These are phyloP conservation scores for Termitomyces sp. DNA, from an alignment of 768 basidiomycete genomes.

Conservation along the genomic window DNA sequence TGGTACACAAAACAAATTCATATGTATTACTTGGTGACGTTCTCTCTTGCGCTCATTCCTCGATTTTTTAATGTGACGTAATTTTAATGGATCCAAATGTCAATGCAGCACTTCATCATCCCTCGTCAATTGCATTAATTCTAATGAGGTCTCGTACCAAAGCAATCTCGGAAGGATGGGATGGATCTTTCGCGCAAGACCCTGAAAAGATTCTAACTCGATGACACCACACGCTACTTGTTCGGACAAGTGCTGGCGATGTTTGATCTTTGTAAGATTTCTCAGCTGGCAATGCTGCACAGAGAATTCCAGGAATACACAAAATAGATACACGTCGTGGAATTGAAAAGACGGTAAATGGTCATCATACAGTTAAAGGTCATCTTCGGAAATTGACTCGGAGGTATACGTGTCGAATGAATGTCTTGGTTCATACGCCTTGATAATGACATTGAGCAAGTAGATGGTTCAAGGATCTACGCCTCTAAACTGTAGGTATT, in stretches of 20 bases:
- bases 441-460: background rate
- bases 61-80: no score
- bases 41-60: background rate
- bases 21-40: background rate
- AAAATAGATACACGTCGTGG: background rate
- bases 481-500: conserved; percentile 2
- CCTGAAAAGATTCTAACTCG: background rate
- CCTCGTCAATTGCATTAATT: background rate
- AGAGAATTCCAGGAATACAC: background rate
- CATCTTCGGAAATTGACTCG: background rate
- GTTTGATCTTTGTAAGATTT: background rate
- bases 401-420: no score
- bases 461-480: conserved; percentile 18
- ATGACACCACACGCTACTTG: background rate
- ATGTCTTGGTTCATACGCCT: background rate
- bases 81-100: no score
- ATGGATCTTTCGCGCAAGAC: background rate
- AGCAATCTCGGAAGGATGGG: background rate
- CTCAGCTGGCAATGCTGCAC: background rate
- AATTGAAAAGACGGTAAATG: background rate
- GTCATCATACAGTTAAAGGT: background rate
- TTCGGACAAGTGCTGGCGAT: background rate
- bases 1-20: no score
- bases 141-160: background rate
- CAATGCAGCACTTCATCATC: background rate